Base-by-base conservation (phyloP, 177 flowering plant species). In the Telopea speciosissima region DNA sequence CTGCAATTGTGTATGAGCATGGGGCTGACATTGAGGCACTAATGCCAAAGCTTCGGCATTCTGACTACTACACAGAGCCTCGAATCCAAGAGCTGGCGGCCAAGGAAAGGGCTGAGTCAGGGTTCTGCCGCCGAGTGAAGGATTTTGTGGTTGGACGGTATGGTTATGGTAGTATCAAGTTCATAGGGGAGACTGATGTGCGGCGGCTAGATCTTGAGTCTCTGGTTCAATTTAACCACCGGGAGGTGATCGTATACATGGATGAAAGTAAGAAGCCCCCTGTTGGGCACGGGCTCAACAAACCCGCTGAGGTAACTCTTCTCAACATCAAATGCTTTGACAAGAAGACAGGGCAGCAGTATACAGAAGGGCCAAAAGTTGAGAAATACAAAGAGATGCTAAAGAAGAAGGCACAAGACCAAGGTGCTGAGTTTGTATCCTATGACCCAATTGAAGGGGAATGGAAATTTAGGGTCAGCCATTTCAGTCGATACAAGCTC, bases 251-350 rank as follows among this genome's bases (percentile, higher is more conserved):
- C 52, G 99, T 95, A 0, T 92, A 91, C 74, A 83, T 88, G 88
- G 99, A 94, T 64, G 99, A 92, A 33, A 84, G 80, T 76, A 89
- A 92, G 84, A 94, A 94, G 75, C 97, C 99, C 8, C 93, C 96
- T 1, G 89, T 90, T 24, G 99, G 99, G 54, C 97, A 92, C 78
- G 99, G 97, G 61, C 91, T 94, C 8, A 92, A 95, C 75, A 95
- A 95, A 74, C 86, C 96, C 22, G 97, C 97, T 24, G 97, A 85
- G 80, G 94, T 92, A 14, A 95, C 94, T 0, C 89, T 95, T 19
- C 93, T 95, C 24, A 91, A 95, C 73, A 85, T 95, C 68, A 90
- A 86, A 72, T 91, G 96, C 76, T 79, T 86, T 33, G 91, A 92
- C 79, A 92, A 86, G 76, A 89, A 91, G 79, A 88, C 93, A 12